Evolutionary conservation across 2,329 filamentous ascomycete species (phyloP), one percentile per base, ranked within the genome.

Genomic region (Biscogniauxia sp.): DNA sequence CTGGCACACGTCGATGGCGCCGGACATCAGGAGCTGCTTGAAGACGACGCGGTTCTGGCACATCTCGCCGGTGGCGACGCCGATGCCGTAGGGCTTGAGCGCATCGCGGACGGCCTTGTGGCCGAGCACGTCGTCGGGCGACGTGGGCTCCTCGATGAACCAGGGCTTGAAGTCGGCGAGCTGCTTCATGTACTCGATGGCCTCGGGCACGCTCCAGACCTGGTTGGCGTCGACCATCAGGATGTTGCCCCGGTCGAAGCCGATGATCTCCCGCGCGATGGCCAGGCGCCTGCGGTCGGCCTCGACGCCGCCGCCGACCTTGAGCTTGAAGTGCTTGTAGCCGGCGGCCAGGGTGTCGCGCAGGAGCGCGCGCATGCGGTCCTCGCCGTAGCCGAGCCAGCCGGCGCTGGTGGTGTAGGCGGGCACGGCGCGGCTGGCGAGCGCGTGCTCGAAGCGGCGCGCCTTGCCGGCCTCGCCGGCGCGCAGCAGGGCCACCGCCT

Each of bases 221-320:
- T 97, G 93, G 79, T 97, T 97, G 56, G 92, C 92, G 78, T 97
- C 92, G 13, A 96, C 88, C 92, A 97, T 96, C 69, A 97, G 83
- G 56, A 94, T 84, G 75, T 94, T 94, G 61, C 89, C 92, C 72
- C 83, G 80, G 75, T 96, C 92, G 75, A 89, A 94, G 2, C 91
- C 91, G 73, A 96, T 90, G 50, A 94, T 87, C 28, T 91, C 86
- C 53, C 92, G 82, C 5, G 91, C 92, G 74, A 96, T 92, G 15
- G 76, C 74, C 68, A 96, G 79, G 4, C 93, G 82, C 61, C 84
- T 80, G 69, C 83, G 83, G 75, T 97, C 92, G 64, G 88, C 86
- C 66, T 88, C 89, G 17, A 96, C 71, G 66, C 84, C 85, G 11
- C 84, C 85, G 49, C 92, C 92, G 53, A 96, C 92, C 81, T 97